Base-by-base conservation (phyloP, 306 rosid species). In the Chamaecrista fasciculata region DNA sequence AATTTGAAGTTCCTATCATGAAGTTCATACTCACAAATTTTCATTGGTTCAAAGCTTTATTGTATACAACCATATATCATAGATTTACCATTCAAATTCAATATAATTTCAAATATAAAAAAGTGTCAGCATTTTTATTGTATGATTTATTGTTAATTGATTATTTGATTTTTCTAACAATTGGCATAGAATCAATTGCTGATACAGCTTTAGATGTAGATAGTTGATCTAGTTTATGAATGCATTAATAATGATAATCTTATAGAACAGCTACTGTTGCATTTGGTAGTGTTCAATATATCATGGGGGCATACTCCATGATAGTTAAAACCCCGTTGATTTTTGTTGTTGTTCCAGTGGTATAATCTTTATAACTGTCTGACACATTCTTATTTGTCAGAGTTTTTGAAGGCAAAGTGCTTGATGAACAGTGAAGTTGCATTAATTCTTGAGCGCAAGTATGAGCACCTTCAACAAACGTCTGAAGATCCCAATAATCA, bases 371-470 rank as follows among this genome's bases (percentile, higher is more conserved):
- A 31, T 29, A 3, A 16, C 33, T 18, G 25, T 23, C 44, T 55
- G 9, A 31, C 78, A 29, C 31, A 10, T 77, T 73, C 44, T 42
- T 51, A 25, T 49, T 50, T 37, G 24, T 26, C 78, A 93, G 98
- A 94, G 79, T 94, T 94, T 78, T 76, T 94, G 82, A 94, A 94
- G 80, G 98, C 98, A 15, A 94, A 94, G 80, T 94, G 97, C 57
- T 82, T 90, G 69, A 94, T 90, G 98, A 94, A 94, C 79, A 90
- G 97, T 67, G 98, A 94, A 67, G 98, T 94, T 73, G 50, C 97
- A 2, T 82, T 94, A 86, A 94, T 94, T 80, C 97, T 94, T 47
- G 98, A 94, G 59, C 98, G 83, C 75, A 94, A 94, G 75, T 94
- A 83, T 71, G 97, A 94, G 83, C 97, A 90, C 80, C 97, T 90